Evolutionary conservation across 164 flowering plant species (phyloP), one percentile per base, ranked within the genome.

Genomic region (Kalanchoe fedtschenkoi): DNA sequence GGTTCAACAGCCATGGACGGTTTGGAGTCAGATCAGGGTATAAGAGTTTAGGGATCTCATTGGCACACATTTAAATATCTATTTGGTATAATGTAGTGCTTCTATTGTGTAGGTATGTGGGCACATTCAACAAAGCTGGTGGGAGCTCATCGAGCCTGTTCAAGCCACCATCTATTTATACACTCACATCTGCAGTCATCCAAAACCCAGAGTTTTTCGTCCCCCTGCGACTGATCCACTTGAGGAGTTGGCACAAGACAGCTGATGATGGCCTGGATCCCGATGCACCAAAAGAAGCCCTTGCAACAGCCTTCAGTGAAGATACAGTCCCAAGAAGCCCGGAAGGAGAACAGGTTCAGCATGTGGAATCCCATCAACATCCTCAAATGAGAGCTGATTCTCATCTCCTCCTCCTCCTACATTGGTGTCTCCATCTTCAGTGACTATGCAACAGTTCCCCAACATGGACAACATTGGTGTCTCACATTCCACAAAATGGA

Each of bases 21-120:
- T 66, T 72, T 72, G 83, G 86, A 51, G 81, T 84, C 59, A 79
- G 87, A 39, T 75, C 87, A 41, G 81, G 92, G 92, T 82, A 77
- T 11, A 8, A 28, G n/a, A 13, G 15, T 58, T n/a, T n/a, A n/a
- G n/a, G n/a, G n/a, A n/a, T n/a, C n/a, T n/a, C n/a, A n/a, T n/a
- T n/a, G 16, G 46, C 4, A 41, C 28, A 30, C n/a, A 14, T 28
- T 16, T 2, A 41, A 26, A 11, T 65, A 11, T 56, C 62, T 14
- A 9, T 30, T 42, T 51, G 43, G n/a, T n/a, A 16, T 38, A 4
- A 5, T 9, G 22, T 30, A 11, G 19, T 62, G 38, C 22, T 21
- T 32, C n/a, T 53, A 24, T 34, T 35, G 58, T 56, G 64, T 81
- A 86, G 92, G 84, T 86, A 86, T 43, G 92, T 86, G 26, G 92